Base-by-base conservation (phyloP, 768 basidiomycete genomes). In the Xerocomellus chrysenteron region DNA sequence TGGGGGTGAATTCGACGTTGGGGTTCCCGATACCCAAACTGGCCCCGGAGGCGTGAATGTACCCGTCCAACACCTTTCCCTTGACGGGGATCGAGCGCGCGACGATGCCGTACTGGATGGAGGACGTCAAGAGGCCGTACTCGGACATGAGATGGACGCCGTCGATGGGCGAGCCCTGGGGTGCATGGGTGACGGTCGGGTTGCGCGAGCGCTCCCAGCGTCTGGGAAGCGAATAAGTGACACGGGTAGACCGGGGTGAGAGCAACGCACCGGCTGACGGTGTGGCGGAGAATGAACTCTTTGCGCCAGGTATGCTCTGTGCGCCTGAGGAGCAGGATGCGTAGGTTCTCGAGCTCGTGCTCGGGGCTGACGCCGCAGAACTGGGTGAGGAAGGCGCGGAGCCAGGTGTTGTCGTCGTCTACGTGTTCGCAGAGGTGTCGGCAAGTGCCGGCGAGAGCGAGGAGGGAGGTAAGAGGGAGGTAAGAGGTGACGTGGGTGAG, bases 361-460 rank as follows among this genome's bases (percentile, higher is more conserved):
- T 92, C 88, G 17, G 89, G 90, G 10, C 77, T 72, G 50, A 91
- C 80, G 47, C 82, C 84, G 43, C 91, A 68, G 65, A 84, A 85
- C 67, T 86, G 85, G 50, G 76, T 81, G 58, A 84, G 74, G 70
- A 90, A 90, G 30, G 92, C 91, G 21, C 83, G 76, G 49, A 81
- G 78, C 91, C 91, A 94, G 36, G 88, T 92, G 65, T 82, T 85
- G 57, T 94, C 91, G 63, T 89, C 80, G 52, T 80, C 80, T 78
- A 91, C 74, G 78, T 91, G 90, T 59, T 79, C 74, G 66, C 79
- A 76, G 54, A 91, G 76, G 56, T 65, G 66, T 46, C 68, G 74
- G 71, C 78, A 80, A 56, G 85, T 82, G 61, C 72, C 67, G 21
- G 78, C 77, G 61, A 94, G 81, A 2, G 79, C 72, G 43, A 84